phyloP scores from a whole-genome alignment of 2,329 filamentous ascomycete species.

The Claviceps citrina region DNA sequence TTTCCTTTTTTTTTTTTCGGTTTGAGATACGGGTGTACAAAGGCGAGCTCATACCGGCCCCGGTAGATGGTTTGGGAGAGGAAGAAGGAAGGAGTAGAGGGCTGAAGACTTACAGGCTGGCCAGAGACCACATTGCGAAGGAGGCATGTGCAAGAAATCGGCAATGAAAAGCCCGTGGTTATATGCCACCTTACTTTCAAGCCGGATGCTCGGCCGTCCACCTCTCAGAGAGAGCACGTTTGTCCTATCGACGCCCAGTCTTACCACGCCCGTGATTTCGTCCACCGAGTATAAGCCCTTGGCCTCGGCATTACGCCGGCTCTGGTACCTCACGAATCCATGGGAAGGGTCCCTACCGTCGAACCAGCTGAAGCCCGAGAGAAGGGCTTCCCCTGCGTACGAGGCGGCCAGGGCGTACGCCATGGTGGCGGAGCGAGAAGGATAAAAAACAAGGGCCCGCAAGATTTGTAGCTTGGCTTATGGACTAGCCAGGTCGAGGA shows the following conservation, averaged over 20 bases:
- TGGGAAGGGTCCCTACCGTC: slow-evolving; percentile 43
- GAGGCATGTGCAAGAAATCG: slow-evolving; percentile 60
- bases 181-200: slow-evolving; percentile 49
- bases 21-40: too few relatives aligned
- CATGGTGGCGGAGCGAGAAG: slow-evolving; percentile 12
- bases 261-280: slow-evolving; percentile 25
- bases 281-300: slow-evolving; percentile 28
- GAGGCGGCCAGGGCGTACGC: slow-evolving; percentile 28
- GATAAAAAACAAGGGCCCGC: too few relatives aligned
- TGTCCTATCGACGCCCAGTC: slow-evolving; percentile 28
- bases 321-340: slow-evolving; percentile 49
- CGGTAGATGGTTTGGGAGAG: too few relatives aligned
- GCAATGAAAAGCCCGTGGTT: slow-evolving; percentile 54
- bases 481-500: background rate
- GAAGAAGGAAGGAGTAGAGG: too few relatives aligned
- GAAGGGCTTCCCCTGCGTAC: slow-evolving; percentile 27
- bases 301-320: slow-evolving; percentile 22
- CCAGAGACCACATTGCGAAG: slow-evolving; percentile 55
- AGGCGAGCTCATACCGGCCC: background rate
- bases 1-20: too few relatives aligned
- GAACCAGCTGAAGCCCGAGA: slow-evolving; percentile 35
- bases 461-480: too few relatives aligned
- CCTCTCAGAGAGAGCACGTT: slow-evolving; percentile 21
- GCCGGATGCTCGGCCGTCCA: slow-evolving; percentile 45
- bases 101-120: slow-evolving; percentile 40